These are phyloP conservation scores for Lentinula lateritia DNA, from an alignment of 768 basidiomycete species.

Conservation along the genomic window DNA sequence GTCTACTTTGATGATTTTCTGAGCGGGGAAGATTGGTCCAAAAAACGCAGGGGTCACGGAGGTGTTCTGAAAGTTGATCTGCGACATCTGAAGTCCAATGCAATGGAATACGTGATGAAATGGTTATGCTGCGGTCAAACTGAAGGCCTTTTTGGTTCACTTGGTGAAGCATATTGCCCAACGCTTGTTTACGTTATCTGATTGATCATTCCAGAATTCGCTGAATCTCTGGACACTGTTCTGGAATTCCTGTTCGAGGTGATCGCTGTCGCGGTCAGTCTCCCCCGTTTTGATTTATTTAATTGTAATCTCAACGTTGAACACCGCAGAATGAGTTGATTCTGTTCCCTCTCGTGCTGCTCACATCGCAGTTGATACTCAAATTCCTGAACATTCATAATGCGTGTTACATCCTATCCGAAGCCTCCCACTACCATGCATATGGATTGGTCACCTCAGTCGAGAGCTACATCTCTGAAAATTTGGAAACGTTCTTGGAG, in stretches of 20 bases:
- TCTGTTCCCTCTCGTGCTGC: conserved; percentile 74
- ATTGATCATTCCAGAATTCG: conserved; percentile 43
- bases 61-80: conserved; percentile 58
- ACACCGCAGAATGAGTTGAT: conserved; percentile 73
- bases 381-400: conserved; percentile 66
- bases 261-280: conserved; percentile 73
- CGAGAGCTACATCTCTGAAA: conserved; percentile 74
- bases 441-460: conserved; percentile 61
- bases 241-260: conserved; percentile 86
- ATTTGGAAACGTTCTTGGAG: conserved; percentile 86
- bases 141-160: conserved; percentile 60
- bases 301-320: conserved; percentile 5
- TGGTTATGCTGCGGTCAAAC: conserved; percentile 74
- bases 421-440: conserved; percentile 78
- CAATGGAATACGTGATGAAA: conserved; percentile 69
- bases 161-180: conserved; percentile 41
- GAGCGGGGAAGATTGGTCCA: conserved; percentile 77
- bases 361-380: conserved; percentile 78
- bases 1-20: conserved; percentile 84
- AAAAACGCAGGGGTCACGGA: conserved; percentile 49
- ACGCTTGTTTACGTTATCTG: neutral
- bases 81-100: conserved; percentile 64
- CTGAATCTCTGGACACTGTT: conserved; percentile 62
- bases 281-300: neutral
- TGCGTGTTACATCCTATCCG: conserved; percentile 71